Base-by-base conservation (phyloP, 805 yeast genomes). In the Barnettozyma botsteinii region DNA sequence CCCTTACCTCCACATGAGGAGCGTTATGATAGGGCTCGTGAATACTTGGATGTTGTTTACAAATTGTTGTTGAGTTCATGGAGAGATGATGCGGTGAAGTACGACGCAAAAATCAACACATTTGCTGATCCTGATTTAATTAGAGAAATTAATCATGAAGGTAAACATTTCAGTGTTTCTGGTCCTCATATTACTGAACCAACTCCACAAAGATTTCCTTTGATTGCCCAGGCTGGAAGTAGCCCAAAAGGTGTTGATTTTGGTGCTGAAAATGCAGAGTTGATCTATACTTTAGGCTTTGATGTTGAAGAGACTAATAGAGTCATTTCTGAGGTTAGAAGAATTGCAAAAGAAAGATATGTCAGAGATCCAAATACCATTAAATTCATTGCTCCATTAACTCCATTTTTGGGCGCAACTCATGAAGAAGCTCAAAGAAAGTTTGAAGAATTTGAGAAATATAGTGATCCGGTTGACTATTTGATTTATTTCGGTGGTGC, bases 181-280 rank as follows among this genome's bases (percentile, higher is more conserved):
- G 70, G 69, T 2, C 69, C 69, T 8, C 59, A 49, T 34, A 64
- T 67, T 20, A 61, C 65, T 7, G 61, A 62, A 22, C 72, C 72
- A 8, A 58, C 70, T 9, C 69, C 67, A 7, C 72, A 67, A 43
- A 58, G 72, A 47, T 48, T 69, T 4, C 72, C 72, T 1, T 61
- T 68, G 12, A 52, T 67, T 33, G 54, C 67, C 20, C 72, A 67
- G 47, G 72, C 72, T 1, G 72, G 72, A 4, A 54, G 65, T 30
- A 65, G 70, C n/a, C 45, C 56, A 13, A 57, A 55, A 14, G 72
- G 72, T 11, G 55, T 55, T 31, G 62, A 61, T 11, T 62, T 64
- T 48, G 72, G 69, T 4, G 70, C 72, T 13, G 60, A 60, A 39
- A 61, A 65, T 47, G 72, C 72, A 2, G 72, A 67, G 41, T 59